Evolutionary conservation across 768 basidiomycete species (phyloP).

Genomic region (Epithele typhae): DNA sequence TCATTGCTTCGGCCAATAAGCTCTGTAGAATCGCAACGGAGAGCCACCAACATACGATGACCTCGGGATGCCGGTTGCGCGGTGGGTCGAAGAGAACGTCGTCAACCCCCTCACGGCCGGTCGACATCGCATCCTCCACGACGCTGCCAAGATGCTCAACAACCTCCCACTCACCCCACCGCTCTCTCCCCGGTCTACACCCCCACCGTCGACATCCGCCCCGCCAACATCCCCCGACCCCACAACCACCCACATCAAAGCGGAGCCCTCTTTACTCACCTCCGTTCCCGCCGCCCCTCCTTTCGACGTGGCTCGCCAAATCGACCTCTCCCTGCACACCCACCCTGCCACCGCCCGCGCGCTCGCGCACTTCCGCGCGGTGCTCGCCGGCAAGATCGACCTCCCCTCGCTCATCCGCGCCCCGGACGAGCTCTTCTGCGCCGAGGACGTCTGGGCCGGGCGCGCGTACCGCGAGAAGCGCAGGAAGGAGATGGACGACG

Average conservation of each 20-base stretch:
- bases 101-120: constrained; percentile 39
- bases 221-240: not conserved
- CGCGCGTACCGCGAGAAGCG: constrained; percentile 30
- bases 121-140: constrained; percentile 34
- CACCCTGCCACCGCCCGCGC: constrained; percentile 17
- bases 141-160: constrained; percentile 16
- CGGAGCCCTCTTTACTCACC: not conserved
- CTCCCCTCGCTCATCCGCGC: constrained; percentile 38
- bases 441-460: constrained; percentile 32
- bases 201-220: not conserved
- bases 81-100: constrained; percentile 37
- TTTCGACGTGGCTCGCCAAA: constrained; percentile 10
- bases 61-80: constrained; percentile 33
- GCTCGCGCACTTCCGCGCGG: constrained; percentile 16
- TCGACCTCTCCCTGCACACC: constrained; percentile 16
- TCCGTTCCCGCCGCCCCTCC: not conserved
- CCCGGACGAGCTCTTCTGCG: constrained; percentile 38
- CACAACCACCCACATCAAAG: not conserved
- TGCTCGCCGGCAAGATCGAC: constrained; percentile 29
- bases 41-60: constrained; percentile 12
- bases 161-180: constrained; percentile 8
- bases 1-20: no score
- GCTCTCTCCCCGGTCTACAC: not conserved
- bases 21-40: constrained; percentile 6
- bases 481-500: constrained; percentile 20